A percentile compares a stretch with the other conserved stretches of the same genome.
Conservation (phyloP, 192 early-diverging fungal genomes). For the Diversispora epigaea region DNA sequence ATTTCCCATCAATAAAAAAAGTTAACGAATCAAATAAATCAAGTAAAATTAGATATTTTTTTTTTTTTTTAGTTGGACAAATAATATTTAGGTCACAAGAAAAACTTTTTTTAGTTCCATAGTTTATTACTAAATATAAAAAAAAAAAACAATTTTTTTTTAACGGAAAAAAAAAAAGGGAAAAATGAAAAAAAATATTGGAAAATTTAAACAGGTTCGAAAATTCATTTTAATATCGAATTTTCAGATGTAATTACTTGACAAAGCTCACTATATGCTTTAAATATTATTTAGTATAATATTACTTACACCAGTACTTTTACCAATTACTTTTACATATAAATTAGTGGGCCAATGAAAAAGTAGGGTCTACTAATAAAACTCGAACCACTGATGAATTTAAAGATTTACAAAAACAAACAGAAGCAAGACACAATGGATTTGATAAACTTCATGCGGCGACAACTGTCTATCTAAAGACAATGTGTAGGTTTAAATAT, state of each 20-base stretch:
- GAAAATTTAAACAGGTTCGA: constrained; percentile 64
- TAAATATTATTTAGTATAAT: not conserved
- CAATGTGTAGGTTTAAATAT: constrained; percentile 38
- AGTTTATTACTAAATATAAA: too few species aligned
- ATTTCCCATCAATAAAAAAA: too few species aligned
- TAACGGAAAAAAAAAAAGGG: too few species aligned
- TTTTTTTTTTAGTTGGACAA: too few species aligned
- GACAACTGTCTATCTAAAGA: constrained; percentile 48
- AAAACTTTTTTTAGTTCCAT: too few species aligned
- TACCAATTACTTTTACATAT: not conserved
- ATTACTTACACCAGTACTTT: not conserved
- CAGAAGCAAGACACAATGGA: constrained; percentile 61
- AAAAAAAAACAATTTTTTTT: too few species aligned
- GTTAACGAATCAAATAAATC: too few species aligned
- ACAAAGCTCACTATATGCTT: not conserved
- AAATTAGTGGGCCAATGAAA: constrained; percentile 73
- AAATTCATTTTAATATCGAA: too few species aligned
- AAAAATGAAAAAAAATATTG: constrained; percentile 60
- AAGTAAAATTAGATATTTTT: too few species aligned
- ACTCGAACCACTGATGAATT: constrained; percentile 83
- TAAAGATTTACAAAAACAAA: constrained; percentile 72
- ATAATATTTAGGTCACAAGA: too few species aligned
- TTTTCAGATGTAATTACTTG: constrained; percentile 19
- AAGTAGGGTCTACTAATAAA: constrained; percentile 64
- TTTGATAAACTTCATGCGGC: constrained; percentile 64